phyloP scores from a whole-genome alignment of 2,329 filamentous ascomycete genomes.

The Septoria linicola region DNA sequence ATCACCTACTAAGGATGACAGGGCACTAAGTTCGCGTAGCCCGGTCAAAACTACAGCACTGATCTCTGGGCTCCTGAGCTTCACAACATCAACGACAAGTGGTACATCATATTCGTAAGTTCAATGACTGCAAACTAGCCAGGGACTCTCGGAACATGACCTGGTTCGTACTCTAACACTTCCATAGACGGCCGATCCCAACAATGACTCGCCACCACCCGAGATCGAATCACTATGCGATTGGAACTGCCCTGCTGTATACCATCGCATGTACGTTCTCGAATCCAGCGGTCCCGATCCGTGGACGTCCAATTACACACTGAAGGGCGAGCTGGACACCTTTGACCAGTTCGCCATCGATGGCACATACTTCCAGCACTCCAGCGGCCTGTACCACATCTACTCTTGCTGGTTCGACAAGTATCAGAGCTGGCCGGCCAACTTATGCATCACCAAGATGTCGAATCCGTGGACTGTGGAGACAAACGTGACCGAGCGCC shows the following conservation, averaged over 20 bases:
- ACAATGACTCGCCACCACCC: constrained; percentile 47
- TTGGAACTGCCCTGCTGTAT: constrained; percentile 50
- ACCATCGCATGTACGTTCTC: constrained; percentile 54
- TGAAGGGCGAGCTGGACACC: constrained; percentile 51
- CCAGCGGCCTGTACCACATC: constrained; percentile 42
- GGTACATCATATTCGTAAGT: constrained; percentile 57
- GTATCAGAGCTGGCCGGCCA: constrained; percentile 53
- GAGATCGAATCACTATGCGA: constrained; percentile 51
- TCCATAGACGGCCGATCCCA: constrained; percentile 53
- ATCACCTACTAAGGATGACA: not conserved
- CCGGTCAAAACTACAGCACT: constrained; percentile 47
- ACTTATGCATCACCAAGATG: constrained; percentile 54
- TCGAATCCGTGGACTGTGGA: constrained; percentile 50
- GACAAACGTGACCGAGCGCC: constrained; percentile 48
- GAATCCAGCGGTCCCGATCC: constrained; percentile 46
- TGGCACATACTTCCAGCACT: constrained; percentile 53
- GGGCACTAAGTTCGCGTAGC: constrained; percentile 13
- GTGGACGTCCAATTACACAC: constrained; percentile 47
- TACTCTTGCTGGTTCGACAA: constrained; percentile 46
- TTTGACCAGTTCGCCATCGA: constrained; percentile 56
- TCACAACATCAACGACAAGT: constrained; percentile 47
- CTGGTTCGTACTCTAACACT: too few species aligned
- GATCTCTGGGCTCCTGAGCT: constrained; percentile 54
- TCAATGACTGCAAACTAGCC: too few species aligned
- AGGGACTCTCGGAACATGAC: too few species aligned